Conservation (phyloP, 768 basidiomycete species). For the Tricholoma flavovirens region DNA sequence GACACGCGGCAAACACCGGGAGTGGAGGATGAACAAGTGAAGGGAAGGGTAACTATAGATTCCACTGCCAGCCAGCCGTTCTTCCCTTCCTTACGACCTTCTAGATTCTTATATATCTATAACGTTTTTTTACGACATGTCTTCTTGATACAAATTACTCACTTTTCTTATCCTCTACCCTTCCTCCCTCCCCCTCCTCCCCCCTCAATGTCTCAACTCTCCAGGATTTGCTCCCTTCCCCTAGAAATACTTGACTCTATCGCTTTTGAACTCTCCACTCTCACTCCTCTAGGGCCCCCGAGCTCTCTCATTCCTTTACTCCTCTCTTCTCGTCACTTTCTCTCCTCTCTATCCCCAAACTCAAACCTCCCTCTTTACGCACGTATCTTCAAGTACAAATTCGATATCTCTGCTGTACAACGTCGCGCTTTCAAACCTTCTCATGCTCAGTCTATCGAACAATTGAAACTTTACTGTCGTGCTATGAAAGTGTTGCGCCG, state of each 20-base stretch:
- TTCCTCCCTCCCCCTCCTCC: background rate
- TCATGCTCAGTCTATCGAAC: slow-evolving; percentile 25
- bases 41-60: background rate
- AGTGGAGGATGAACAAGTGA: background rate
- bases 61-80: background rate
- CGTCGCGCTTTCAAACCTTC: slow-evolving; percentile 44
- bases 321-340: slow-evolving; percentile 33
- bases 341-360: slow-evolving; percentile 27
- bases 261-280: slow-evolving; percentile 40
- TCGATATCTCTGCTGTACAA: slow-evolving; percentile 46
- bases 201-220: too few relatives aligned
- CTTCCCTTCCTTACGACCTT: background rate
- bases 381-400: slow-evolving; percentile 47
- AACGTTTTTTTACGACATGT: background rate
- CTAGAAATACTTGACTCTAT: slow-evolving; percentile 47
- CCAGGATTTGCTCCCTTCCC: slow-evolving; percentile 21
- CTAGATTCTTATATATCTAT: background rate
- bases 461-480: slow-evolving; percentile 30
- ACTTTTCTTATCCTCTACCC: background rate
- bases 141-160: background rate
- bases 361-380: slow-evolving; percentile 39
- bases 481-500: slow-evolving; percentile 35
- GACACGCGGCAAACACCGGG: background rate
- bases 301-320: slow-evolving; percentile 43
- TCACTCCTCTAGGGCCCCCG: slow-evolving; percentile 42